Conservation (phyloP, 2,329 filamentous ascomycete genomes). For the Ophiognomonia clavigignenti-juglandacearum region DNA sequence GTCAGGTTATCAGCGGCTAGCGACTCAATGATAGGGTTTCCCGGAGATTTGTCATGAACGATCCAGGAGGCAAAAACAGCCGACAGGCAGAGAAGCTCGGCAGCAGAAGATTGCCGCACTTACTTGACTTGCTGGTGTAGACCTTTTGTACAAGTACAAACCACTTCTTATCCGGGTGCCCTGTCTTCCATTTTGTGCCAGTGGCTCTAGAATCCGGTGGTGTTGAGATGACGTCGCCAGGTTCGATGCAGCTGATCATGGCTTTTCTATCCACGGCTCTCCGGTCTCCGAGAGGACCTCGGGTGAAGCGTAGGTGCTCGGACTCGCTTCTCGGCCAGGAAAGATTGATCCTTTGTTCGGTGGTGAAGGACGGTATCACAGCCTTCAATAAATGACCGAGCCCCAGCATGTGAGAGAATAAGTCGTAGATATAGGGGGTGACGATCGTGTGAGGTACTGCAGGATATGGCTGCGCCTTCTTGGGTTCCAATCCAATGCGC, state of each 20-base stretch:
- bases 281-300: conserved; percentile 2
- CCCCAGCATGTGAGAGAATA: conserved; percentile 62
- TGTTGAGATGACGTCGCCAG: conserved; percentile 47
- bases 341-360: conserved; percentile 16
- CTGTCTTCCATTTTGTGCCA: conserved; percentile 51
- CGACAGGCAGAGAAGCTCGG: no score
- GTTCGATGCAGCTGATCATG: conserved; percentile 30
- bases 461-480: background rate
- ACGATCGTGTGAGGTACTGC: conserved; percentile 51
- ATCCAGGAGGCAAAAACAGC: no score
- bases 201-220: conserved; percentile 39
- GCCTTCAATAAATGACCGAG: conserved; percentile 44
- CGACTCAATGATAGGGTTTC: no score
- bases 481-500: background rate
- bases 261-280: conserved; percentile 12
- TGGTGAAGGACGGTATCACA: conserved; percentile 24
- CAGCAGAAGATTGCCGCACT: no score
- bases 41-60: no score
- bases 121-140: conserved; percentile 26
- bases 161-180: conserved; percentile 51
- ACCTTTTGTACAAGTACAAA: conserved; percentile 64
- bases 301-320: background rate
- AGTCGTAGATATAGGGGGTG: conserved; percentile 61
- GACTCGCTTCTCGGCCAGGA: conserved; percentile 5
- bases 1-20: no score